These are phyloP conservation scores for Aureobasidium sp. DNA, from an alignment of 2,329 filamentous ascomycete genomes.

Conservation along the genomic window DNA sequence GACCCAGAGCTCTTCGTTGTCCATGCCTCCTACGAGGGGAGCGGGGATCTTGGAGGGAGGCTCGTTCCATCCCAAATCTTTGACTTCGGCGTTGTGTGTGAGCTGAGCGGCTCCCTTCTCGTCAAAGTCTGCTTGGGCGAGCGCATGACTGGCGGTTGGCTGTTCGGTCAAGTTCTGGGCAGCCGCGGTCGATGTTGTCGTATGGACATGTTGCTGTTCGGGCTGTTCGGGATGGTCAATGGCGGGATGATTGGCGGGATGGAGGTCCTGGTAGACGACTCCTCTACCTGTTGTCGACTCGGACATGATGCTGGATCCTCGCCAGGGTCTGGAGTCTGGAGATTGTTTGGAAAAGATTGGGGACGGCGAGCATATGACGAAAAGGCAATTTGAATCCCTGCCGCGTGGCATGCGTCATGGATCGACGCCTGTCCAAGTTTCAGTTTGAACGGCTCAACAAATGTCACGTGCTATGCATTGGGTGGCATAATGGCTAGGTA, in stretches of 20 bases:
- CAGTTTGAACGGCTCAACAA: no score
- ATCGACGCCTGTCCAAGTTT: no score
- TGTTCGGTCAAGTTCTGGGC: conserved; percentile 32
- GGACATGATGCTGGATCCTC: not conserved
- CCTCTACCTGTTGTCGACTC: conserved; percentile 1
- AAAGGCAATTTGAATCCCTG: conserved; percentile 7
- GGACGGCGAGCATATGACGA: not conserved
- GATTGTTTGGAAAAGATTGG: not conserved
- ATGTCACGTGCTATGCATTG: no score
- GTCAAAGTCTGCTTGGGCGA: conserved; percentile 39
- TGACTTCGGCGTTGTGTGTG: conserved; percentile 46
- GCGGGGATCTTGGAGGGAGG: conserved; percentile 48
- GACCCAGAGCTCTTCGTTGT: conserved; percentile 68
- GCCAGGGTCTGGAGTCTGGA: not conserved
- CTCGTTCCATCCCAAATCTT: conserved; percentile 64
- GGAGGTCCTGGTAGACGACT: conserved; percentile 8
- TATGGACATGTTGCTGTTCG: not conserved
- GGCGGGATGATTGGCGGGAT: not conserved
- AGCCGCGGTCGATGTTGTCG: not conserved
- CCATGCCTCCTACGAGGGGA: conserved; percentile 59
- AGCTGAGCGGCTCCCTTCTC: conserved; percentile 41
- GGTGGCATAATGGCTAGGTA: no score
- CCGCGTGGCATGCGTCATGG: not conserved
- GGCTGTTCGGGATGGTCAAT: not conserved
- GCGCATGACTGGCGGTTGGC: conserved; percentile 42